Percentiles rank a stretch among this genome's conserved stretches.
These are phyloP conservation scores for Ostreobium quekettii DNA, from an alignment of 139 green algal genomes.

Conservation along the genomic window DNA sequence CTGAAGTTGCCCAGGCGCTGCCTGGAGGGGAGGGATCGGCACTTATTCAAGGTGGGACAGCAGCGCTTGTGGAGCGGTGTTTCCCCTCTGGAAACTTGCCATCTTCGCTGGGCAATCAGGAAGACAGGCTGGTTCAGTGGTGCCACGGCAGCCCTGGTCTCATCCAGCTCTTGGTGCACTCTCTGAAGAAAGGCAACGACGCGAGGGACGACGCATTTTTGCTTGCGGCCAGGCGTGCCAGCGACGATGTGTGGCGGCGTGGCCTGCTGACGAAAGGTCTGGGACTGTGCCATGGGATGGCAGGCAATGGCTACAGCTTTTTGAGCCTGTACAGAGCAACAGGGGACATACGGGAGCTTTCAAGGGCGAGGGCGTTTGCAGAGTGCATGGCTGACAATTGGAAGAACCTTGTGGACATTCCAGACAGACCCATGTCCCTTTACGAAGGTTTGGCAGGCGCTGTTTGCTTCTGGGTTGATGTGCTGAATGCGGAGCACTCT, in stretches of 20 bases:
- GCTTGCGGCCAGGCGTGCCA: constrained; percentile 31
- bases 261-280: constrained; percentile 55
- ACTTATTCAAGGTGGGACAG: background rate
- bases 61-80: constrained; percentile 16
- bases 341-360: constrained; percentile 27
- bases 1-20: background rate
- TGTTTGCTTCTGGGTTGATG: constrained; percentile 44
- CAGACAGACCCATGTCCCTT: constrained; percentile 44
- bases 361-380: constrained; percentile 39
- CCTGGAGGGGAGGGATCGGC: background rate
- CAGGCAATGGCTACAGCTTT: constrained; percentile 52
- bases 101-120: constrained; percentile 23
- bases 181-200: background rate
- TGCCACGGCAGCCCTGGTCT: constrained; percentile 44
- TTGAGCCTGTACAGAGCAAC: constrained; percentile 37
- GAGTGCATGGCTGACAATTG: constrained; percentile 27
- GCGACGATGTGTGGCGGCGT: constrained; percentile 40
- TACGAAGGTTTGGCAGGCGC: constrained; percentile 46
- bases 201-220: constrained; percentile 1
- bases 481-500: constrained; percentile 24
- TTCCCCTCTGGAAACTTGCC: constrained; percentile 30
- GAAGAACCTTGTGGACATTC: constrained; percentile 28
- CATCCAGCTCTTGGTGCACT: constrained; percentile 16
- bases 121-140: constrained; percentile 43
- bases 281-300: constrained; percentile 57